phyloP scores from a whole-genome alignment of 2,329 filamentous ascomycete genomes.

The Eutypa lata region DNA sequence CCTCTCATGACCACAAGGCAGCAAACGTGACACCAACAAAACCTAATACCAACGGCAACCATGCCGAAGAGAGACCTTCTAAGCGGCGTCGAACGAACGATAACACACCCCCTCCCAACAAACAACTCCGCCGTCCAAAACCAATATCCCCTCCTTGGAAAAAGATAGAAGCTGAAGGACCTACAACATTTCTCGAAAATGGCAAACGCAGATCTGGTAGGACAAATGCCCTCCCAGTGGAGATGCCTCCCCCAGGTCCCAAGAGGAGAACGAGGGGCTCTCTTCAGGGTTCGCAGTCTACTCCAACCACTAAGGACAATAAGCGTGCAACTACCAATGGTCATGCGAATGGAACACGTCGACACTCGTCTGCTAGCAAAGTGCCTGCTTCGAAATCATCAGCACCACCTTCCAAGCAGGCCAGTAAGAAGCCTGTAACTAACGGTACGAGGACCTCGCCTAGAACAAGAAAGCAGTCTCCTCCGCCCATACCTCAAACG shows the following conservation, averaged over 20 bases:
- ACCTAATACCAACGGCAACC: constrained; percentile 12
- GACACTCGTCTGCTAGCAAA: constrained; percentile 28
- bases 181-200: constrained; percentile 77
- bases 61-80: constrained; percentile 47
- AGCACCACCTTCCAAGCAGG: constrained; percentile 18
- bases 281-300: constrained; percentile 32
- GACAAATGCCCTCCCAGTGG: constrained; percentile 55
- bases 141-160: constrained; percentile 89
- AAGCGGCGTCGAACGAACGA: constrained; percentile 65
- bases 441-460: constrained; percentile 19
- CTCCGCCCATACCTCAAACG: constrained; percentile 37
- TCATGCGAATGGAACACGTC: constrained; percentile 27
- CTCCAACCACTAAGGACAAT: constrained; percentile 31
- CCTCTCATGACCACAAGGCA: neutral
- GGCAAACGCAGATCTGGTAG: constrained; percentile 67
- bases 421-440: constrained; percentile 17
- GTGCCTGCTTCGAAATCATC: constrained; percentile 20
- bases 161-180: constrained; percentile 77
- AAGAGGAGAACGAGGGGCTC: constrained; percentile 51
- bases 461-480: constrained; percentile 35
- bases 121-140: constrained; percentile 38
- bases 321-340: constrained; percentile 23
- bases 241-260: constrained; percentile 46
- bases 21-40: constrained; percentile 15
- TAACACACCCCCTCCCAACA: constrained; percentile 35